Conservation (phyloP, 2,329 filamentous ascomycete genomes). For the Periconia sp. region DNA sequence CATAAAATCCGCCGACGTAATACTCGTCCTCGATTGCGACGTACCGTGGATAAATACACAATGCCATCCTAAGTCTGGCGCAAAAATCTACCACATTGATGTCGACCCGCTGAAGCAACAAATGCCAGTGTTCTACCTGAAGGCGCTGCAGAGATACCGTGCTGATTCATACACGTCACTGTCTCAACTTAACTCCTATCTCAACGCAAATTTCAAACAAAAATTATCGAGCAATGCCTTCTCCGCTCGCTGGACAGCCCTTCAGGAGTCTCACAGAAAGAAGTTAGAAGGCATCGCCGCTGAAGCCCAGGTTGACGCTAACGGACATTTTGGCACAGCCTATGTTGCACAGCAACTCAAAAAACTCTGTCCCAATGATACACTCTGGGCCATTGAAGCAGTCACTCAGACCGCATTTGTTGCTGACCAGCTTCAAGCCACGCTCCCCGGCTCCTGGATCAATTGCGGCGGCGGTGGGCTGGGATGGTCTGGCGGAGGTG, state of each 20-base stretch:
- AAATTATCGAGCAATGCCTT: constrained; percentile 51
- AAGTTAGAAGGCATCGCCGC: constrained; percentile 66
- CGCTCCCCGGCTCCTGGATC: constrained; percentile 74
- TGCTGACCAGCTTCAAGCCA: constrained; percentile 73
- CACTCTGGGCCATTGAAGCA: constrained; percentile 78
- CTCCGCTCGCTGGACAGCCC: constrained; percentile 57
- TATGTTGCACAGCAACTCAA: constrained; percentile 64
- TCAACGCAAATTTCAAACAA: constrained; percentile 53
- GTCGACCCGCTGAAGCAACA: constrained; percentile 70
- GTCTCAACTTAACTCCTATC: constrained; percentile 70
- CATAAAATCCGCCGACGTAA: constrained; percentile 80
- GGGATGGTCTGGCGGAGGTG: constrained; percentile 78
- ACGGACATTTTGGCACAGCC: constrained; percentile 67
- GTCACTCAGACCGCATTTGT: constrained; percentile 74
- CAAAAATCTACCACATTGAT: constrained; percentile 70
- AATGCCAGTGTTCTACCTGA: constrained; percentile 65
- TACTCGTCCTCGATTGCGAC: constrained; percentile 86
- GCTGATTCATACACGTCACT: constrained; percentile 63
- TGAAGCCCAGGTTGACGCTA: constrained; percentile 63
- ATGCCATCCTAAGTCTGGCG: constrained; percentile 62
- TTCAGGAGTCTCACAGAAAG: constrained; percentile 64
- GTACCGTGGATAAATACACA: constrained; percentile 92
- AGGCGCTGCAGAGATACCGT: constrained; percentile 58
- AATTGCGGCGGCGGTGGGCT: constrained; percentile 83
- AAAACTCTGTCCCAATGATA: constrained; percentile 64